These are phyloP conservation scores for Ottelia alismoides DNA, from an alignment of 106 monocot genomes.

Conservation along the genomic window DNA sequence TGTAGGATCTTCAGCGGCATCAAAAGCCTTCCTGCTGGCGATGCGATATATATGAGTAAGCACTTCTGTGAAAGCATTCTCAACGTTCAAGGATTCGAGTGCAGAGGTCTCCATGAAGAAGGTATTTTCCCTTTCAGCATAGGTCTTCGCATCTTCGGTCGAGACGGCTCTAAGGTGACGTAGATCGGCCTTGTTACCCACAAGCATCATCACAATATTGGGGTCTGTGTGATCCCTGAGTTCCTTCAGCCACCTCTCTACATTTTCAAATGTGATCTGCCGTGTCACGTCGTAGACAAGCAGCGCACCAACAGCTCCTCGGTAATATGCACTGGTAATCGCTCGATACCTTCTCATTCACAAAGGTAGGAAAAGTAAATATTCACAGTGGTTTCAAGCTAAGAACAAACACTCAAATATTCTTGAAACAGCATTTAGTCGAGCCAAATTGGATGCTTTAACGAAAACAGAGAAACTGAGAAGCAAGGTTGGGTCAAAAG, in stretches of 20 bases:
- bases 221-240: slow-evolving; percentile 17
- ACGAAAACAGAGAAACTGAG: too few relatives aligned
- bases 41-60: slow-evolving; percentile 12
- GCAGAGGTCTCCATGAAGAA: slow-evolving; percentile 20
- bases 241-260: slow-evolving; percentile 17
- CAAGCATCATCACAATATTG: slow-evolving; percentile 15
- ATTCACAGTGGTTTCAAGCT: too few relatives aligned
- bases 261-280: slow-evolving; percentile 9
- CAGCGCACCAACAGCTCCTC: slow-evolving; percentile 14
- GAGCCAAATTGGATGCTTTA: too few relatives aligned
- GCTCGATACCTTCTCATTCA: slow-evolving; percentile 17
- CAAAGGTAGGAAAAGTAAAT: too few relatives aligned
- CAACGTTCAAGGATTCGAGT: slow-evolving; percentile 11
- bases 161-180: slow-evolving; percentile 14
- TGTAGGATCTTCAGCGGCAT: slow-evolving; percentile 6
- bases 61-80: slow-evolving; percentile 9
- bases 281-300: slow-evolving; percentile 16
- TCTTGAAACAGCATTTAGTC: too few relatives aligned
- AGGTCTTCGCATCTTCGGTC: slow-evolving; percentile 6
- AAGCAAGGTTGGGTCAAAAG: too few relatives aligned
- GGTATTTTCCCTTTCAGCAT: slow-evolving; percentile 6
- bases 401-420: too few relatives aligned
- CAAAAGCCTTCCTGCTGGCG: slow-evolving; percentile 14
- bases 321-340: slow-evolving; percentile 13
- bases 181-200: slow-evolving; percentile 17